Evolutionary conservation across 345 rosid species (phyloP).

Genomic region (Salix dunnii): DNA sequence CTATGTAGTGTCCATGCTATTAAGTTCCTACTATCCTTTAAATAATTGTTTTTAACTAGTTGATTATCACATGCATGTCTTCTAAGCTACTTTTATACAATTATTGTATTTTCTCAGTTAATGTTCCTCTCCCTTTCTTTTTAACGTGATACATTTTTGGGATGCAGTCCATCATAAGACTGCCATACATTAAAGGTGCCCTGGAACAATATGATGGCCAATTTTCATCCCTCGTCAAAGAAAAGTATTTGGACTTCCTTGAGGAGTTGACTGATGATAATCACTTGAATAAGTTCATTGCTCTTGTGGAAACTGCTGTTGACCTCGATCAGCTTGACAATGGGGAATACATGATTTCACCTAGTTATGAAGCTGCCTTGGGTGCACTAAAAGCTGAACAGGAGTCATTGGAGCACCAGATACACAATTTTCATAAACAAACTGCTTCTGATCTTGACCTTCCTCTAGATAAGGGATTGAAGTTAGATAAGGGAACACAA

Average conservation of each 20-base stretch:
- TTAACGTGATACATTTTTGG: slow-evolving; percentile 21
- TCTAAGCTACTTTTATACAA: not conserved
- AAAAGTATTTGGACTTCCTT: slow-evolving; percentile 55
- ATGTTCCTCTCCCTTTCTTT: not conserved
- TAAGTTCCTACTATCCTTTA: not conserved
- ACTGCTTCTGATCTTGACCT: slow-evolving; percentile 86
- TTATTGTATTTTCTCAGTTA: not conserved
- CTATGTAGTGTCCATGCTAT: too few relatives aligned
- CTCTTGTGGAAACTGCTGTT: slow-evolving; percentile 81
- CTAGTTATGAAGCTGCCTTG: slow-evolving; percentile 72
- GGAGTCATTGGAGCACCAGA: slow-evolving; percentile 69
- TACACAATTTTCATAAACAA: slow-evolving; percentile 73
- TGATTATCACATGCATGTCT: not conserved
- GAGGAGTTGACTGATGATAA: slow-evolving; percentile 59
- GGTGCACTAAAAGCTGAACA: slow-evolving; percentile 69
- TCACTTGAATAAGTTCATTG: slow-evolving; percentile 72
- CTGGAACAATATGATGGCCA: slow-evolving; percentile 61
- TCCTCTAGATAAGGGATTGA: slow-evolving; percentile 70
- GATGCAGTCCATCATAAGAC: slow-evolving; percentile 80
- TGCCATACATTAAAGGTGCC: slow-evolving; percentile 74
- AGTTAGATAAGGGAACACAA: slow-evolving; percentile 89
- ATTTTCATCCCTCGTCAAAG: slow-evolving; percentile 60
- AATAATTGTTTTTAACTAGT: not conserved
- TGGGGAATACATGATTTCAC: slow-evolving; percentile 95
- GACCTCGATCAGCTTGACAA: slow-evolving; percentile 92